A percentile compares a stretch with the other conserved stretches of the same genome.
Evolutionary conservation across 176 grass and related monocot species (phyloP).

Genomic region (Musa schizocarpa): DNA sequence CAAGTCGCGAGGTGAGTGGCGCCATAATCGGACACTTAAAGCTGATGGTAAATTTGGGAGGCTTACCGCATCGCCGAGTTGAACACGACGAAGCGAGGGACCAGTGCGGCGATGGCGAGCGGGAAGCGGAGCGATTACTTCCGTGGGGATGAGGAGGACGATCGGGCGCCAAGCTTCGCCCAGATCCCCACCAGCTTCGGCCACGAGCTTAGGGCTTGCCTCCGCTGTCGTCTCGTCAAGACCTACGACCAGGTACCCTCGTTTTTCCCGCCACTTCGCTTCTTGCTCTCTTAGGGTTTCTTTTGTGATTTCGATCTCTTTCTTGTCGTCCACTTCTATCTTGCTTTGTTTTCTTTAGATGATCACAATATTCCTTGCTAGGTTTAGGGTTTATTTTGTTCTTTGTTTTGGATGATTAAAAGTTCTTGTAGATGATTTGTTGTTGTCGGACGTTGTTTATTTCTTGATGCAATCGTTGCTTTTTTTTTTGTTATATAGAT

Average conservation of each 20-base stretch:
- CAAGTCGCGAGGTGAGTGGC: too few species aligned
- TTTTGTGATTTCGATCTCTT: background rate
- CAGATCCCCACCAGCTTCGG: constrained; percentile 98
- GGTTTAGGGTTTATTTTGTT: background rate
- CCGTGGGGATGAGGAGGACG: constrained; percentile 26
- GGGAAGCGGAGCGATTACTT: constrained; percentile 42
- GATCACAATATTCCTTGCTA: background rate
- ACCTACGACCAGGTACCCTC: constrained; percentile 76
- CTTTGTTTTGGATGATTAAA: background rate
- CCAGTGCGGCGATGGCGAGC: constrained; percentile 25
- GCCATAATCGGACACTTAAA: too few species aligned
- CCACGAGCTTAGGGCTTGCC: constrained; percentile 92
- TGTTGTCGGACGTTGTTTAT: too few species aligned
- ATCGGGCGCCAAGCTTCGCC: constrained; percentile 37
- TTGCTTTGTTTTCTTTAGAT: background rate
- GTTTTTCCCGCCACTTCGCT: background rate
- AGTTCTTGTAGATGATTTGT: too few species aligned
- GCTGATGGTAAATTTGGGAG: too few species aligned
- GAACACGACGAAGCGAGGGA: background rate
- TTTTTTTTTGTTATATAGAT: background rate
- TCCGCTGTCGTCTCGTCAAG: constrained; percentile 97
- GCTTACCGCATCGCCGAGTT: too few species aligned
- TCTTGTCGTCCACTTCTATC: background rate
- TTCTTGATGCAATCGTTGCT: background rate
- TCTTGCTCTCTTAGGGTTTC: background rate